Conservation (phyloP, 2,329 filamentous ascomycete species). For the Curvularia sp. region DNA sequence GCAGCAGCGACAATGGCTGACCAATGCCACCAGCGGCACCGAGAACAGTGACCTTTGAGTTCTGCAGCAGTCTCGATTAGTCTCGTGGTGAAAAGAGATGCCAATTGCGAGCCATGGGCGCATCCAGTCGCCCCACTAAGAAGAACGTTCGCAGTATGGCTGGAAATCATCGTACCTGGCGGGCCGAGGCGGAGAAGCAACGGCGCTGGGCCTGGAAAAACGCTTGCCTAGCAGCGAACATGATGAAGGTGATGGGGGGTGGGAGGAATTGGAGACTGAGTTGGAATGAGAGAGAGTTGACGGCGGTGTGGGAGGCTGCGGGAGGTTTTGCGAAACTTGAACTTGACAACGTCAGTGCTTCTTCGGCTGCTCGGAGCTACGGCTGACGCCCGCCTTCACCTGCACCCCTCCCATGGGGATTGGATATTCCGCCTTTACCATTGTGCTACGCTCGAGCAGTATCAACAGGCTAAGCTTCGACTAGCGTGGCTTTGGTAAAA, state of each 20-base stretch:
- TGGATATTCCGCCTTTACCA: background rate
- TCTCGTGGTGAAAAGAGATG: constrained; percentile 9
- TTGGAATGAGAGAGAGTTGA: constrained; percentile 35
- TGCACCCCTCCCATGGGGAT: constrained; percentile 11
- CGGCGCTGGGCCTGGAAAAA: constrained; percentile 60
- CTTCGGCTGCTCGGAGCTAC: constrained; percentile 29
- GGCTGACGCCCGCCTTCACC: constrained; percentile 25
- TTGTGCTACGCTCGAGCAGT: background rate
- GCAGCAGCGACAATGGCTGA: constrained; percentile 93
- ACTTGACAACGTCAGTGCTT: constrained; percentile 28
- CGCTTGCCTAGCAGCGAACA: constrained; percentile 72
- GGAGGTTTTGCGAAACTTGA: constrained; percentile 36
- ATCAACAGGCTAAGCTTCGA: background rate
- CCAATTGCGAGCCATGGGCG: constrained; percentile 23
- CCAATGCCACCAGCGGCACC: constrained; percentile 98
- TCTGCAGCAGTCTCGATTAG: constrained; percentile 61
- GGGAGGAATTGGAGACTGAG: constrained; percentile 34
- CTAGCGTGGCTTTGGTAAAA: background rate
- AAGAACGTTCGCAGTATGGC: constrained; percentile 34
- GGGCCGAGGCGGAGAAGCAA: constrained; percentile 61
- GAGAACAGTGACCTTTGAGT: constrained; percentile 96
- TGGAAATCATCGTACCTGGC: constrained; percentile 54
- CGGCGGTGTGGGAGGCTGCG: constrained; percentile 21
- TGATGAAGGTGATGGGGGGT: constrained; percentile 46
- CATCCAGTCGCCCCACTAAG: constrained; percentile 18